Percentiles rank a stretch among this genome's conserved stretches.
Evolutionary conservation across 2,329 filamentous ascomycete genomes (phyloP).

Genomic region (Lasiodiplodia hormozganensis): DNA sequence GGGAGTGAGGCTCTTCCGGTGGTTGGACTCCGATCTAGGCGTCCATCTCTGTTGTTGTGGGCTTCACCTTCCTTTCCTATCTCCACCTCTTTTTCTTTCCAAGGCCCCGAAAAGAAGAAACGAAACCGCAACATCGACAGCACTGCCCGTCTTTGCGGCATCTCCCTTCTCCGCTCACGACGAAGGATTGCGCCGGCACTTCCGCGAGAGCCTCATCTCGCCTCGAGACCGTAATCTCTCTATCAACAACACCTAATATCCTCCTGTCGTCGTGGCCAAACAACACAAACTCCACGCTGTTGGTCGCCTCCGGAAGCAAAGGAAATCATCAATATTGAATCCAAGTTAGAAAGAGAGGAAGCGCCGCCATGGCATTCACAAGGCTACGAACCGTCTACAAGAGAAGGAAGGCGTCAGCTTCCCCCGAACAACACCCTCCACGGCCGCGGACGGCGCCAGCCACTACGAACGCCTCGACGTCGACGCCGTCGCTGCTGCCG

Average conservation of each 20-base stretch:
- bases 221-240: neutral
- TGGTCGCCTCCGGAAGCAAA: neutral
- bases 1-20: neutral
- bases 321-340: neutral
- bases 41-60: neutral
- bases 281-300: neutral
- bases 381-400: neutral
- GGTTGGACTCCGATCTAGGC: neutral
- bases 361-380: neutral
- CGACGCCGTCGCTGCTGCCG: neutral
- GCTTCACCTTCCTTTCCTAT: neutral
- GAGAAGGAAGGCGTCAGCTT: neutral
- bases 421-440: neutral
- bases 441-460: slow-evolving; percentile 13
- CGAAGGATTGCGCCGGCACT: neutral
- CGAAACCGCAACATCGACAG: neutral
- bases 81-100: neutral
- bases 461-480: neutral
- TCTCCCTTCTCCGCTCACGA: neutral
- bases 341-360: neutral
- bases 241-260: neutral
- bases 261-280: neutral
- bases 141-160: neutral
- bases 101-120: neutral
- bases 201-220: neutral